Conservation (phyloP, 2,329 filamentous ascomycete species). For the Sporothrix protearum region DNA sequence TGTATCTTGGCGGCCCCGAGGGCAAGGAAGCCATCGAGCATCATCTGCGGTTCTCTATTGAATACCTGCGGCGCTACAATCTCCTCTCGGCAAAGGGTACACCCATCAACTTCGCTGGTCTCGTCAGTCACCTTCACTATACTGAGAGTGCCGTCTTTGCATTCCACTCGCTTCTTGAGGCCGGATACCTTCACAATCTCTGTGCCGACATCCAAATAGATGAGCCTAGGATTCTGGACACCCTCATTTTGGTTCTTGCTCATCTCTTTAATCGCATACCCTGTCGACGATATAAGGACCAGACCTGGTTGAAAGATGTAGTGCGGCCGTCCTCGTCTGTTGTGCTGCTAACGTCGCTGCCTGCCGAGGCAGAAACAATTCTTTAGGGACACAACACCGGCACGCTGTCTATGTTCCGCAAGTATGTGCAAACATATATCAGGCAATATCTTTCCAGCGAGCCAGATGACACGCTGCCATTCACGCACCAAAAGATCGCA, state of each 20-base stretch:
- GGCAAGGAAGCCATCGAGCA: conserved; percentile 68
- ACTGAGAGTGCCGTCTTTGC: conserved; percentile 73
- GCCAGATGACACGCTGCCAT: conserved; percentile 55
- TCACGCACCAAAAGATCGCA: conserved; percentile 50
- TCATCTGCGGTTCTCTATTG: conserved; percentile 75
- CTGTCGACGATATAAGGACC: conserved; percentile 43
- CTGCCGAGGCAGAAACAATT: conserved; percentile 52
- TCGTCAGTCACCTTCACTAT: conserved; percentile 70
- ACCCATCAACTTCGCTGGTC: conserved; percentile 69
- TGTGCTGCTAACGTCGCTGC: conserved; percentile 63
- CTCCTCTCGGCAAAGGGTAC: conserved; percentile 59
- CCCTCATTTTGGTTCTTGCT: conserved; percentile 64
- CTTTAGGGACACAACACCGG: conserved; percentile 61
- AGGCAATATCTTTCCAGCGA: conserved; percentile 55
- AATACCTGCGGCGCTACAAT: conserved; percentile 68
- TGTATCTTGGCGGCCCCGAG: conserved; percentile 67
- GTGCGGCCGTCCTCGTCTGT: conserved; percentile 59
- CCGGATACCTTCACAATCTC: conserved; percentile 63
- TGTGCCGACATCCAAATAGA: conserved; percentile 55
- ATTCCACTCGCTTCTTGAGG: conserved; percentile 69
- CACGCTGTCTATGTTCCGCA: conserved; percentile 62
- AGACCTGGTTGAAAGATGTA: conserved; percentile 45
- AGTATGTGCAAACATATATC: conserved; percentile 67
- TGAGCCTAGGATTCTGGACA: conserved; percentile 40
- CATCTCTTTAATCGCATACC: conserved; percentile 65